phyloP scores from a whole-genome alignment of 352 stramenopile genomes.

The Pythium diclinum region DNA sequence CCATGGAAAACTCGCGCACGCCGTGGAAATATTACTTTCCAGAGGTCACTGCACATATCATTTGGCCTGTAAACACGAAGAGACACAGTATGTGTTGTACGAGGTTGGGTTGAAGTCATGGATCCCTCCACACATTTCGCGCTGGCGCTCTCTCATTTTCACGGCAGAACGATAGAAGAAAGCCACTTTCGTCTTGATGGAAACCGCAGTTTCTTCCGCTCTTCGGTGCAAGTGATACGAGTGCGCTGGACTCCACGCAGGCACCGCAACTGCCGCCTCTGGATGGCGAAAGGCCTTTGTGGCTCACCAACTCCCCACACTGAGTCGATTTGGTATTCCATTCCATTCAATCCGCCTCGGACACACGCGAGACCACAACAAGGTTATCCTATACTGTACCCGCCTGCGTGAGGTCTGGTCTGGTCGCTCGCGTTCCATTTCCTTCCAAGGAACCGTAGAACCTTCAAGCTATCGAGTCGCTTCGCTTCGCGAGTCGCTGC shows the following conservation, averaged over 20 bases:
- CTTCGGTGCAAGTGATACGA: background rate
- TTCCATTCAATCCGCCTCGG: background rate
- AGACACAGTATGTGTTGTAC: background rate
- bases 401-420: background rate
- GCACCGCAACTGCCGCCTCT: conserved; percentile 3
- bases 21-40: background rate
- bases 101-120: conserved; percentile 1
- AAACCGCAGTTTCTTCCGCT: background rate
- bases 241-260: background rate
- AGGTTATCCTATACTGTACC: background rate
- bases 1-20: conserved; percentile 6
- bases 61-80: background rate
- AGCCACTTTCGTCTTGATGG: background rate
- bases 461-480: background rate
- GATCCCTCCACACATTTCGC: conserved; percentile 4
- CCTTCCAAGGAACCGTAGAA: conserved; percentile 4
- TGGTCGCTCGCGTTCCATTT: background rate
- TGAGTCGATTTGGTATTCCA: background rate
- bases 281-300: background rate
- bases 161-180: conserved; percentile 4
- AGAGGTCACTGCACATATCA: background rate
- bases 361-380: background rate
- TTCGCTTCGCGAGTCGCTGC: background rate
- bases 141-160: conserved; percentile 3
- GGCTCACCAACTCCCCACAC: background rate